Conservation (phyloP, 257 asterid species). For the Handroanthus guayacan region DNA sequence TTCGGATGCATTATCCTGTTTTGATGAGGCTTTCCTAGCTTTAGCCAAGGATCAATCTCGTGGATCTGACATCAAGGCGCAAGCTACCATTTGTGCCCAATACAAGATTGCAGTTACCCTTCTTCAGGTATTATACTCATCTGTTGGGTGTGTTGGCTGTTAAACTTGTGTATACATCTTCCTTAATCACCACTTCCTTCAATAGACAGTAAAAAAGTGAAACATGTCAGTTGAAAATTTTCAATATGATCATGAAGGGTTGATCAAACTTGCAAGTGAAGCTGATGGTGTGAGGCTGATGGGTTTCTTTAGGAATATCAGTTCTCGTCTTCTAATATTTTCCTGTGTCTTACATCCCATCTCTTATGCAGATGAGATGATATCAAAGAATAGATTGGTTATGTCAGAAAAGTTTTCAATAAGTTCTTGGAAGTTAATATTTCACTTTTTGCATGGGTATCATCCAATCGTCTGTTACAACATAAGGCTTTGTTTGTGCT, state of each 20-base stretch:
- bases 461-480: neutral
- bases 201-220: neutral
- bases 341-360: neutral
- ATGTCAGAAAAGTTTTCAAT: neutral
- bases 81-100: slow-evolving; percentile 99
- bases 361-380: neutral
- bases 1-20: slow-evolving; percentile 98
- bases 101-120: slow-evolving; percentile 98
- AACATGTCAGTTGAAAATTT: neutral
- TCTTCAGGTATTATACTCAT: slow-evolving; percentile 72
- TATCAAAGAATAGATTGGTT: neutral
- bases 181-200: neutral
- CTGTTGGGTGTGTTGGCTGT: slow-evolving; percentile 20
- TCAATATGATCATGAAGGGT: neutral
- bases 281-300: neutral
- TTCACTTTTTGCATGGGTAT: neutral
- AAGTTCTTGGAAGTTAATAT: neutral
- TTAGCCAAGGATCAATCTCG: slow-evolving; percentile 99
- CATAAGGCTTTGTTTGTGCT: neutral
- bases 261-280: neutral
- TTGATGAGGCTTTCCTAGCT: slow-evolving; percentile 96
- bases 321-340: neutral
- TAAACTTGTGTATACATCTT: neutral
- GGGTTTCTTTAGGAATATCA: neutral
- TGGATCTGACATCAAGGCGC: slow-evolving; percentile 98